These are phyloP conservation scores for Neurospora terricola DNA, from an alignment of 495 filamentous ascomycete species.

Conservation along the genomic window DNA sequence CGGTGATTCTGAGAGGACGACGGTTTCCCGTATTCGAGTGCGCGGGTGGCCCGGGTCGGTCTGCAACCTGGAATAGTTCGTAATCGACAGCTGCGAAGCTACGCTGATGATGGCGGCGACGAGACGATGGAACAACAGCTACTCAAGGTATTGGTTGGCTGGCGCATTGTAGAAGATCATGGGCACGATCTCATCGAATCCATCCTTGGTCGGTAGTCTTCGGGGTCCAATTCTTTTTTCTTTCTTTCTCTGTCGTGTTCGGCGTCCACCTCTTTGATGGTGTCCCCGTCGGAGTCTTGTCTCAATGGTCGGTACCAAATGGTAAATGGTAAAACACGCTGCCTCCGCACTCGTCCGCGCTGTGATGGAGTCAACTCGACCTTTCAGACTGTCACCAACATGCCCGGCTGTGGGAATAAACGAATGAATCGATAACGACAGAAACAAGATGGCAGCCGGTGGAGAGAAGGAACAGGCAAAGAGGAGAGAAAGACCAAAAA, in stretches of 20 bases:
- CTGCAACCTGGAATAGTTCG: background rate
- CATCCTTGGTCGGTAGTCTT: background rate
- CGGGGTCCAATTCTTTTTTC: background rate
- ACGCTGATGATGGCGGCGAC: background rate
- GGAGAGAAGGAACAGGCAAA: background rate
- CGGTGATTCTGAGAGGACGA: background rate
- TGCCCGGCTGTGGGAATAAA: background rate
- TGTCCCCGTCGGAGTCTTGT: background rate
- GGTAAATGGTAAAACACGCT: background rate
- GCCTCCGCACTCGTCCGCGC: background rate
- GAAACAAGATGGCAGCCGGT: background rate
- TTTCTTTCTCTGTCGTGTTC: background rate
- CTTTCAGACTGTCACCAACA: background rate
- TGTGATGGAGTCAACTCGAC: background rate
- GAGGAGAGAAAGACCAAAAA: constrained; percentile 1
- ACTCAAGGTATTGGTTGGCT: background rate
- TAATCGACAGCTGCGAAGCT: background rate
- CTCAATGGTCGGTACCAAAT: background rate
- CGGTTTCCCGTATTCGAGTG: background rate
- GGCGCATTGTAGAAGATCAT: background rate
- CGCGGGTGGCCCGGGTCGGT: background rate
- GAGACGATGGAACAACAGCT: background rate
- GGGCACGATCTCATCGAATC: background rate
- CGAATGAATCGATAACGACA: background rate
- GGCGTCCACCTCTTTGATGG: background rate